phyloP scores from a whole-genome alignment of 306 rosid genomes.

The Dalbergia cultrata region DNA sequence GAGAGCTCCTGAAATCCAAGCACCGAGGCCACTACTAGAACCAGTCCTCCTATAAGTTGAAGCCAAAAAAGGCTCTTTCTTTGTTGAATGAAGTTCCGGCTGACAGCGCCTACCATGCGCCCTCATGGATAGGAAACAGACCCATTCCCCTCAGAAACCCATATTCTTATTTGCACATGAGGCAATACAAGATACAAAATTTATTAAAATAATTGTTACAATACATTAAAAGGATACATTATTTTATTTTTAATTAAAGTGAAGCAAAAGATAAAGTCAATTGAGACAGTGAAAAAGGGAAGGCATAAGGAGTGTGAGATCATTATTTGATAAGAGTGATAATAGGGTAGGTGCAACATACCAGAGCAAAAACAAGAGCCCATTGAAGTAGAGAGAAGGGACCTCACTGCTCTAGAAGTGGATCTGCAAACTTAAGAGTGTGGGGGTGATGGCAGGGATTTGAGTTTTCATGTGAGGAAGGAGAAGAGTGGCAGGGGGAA shows the following conservation, averaged over 20 bases:
- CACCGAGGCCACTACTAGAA: slow-evolving; percentile 57
- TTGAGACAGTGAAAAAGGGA: background rate
- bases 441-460: no score
- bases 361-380: slow-evolving; percentile 71
- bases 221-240: background rate
- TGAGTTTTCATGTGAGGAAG: no score
- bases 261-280: no score
- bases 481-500: no score
- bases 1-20: slow-evolving; percentile 82
- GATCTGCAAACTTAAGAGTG: slow-evolving; percentile 68
- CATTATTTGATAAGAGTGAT: no score
- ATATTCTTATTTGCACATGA: background rate
- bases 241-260: no score
- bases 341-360: background rate
- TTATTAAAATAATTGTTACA: background rate
- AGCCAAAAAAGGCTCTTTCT: slow-evolving; percentile 57
- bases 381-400: slow-evolving; percentile 72
- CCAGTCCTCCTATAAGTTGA: slow-evolving; percentile 58
- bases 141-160: background rate
- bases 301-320: background rate
- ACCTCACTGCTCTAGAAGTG: slow-evolving; percentile 77
- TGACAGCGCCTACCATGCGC: slow-evolving; percentile 67
- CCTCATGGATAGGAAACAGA: slow-evolving; percentile 59
- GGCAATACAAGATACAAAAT: background rate
- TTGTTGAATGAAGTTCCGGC: slow-evolving; percentile 60